Base-by-base conservation (phyloP, 805 yeast species). In the Monosporozyma servazzii region DNA sequence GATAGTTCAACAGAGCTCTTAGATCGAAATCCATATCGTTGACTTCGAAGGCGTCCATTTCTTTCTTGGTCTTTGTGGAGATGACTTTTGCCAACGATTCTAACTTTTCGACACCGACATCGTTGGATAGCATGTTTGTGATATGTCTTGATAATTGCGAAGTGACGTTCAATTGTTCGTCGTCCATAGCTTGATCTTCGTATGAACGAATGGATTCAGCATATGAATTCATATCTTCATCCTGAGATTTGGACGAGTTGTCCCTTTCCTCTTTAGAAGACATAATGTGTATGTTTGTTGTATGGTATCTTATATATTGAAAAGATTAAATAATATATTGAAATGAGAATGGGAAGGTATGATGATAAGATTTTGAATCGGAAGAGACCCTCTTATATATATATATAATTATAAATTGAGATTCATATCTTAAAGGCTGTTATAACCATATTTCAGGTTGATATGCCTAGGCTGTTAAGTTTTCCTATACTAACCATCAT, bases 21-120 rank as follows among this genome's bases (percentile, higher is more conserved):
- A 77, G 61, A 63, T 77, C 80, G 55, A 77, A 77, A 58, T 76
- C 74, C 39, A 75, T 66, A 46, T 75, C 67, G 48, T 64, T 60
- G 39, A 76, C 65, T 60, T 75, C 78, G 51, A 77, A 71, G 31
- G 62, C 58, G 42, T 73, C 73, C 62, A 74, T 65, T 54, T 77
- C 73, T 40, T 68, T 70, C 51, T 73, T 73, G 21, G 79, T 74
- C 61, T 73, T 74, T 13, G 78, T 73, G 9, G 81, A 76, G 43
- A 77, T 57, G 43, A 73, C 73, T 65, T 79, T 73, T 3, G 80
- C 76, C 54, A 77, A 65, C n/a, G 79, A 68, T 56, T 72, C 78
- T 51, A 77, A 64, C 57, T 70, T 72, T 42, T 66, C 66, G 5
- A 69, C 61, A 50, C 73, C 71, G 7, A 66, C 66, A 6, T 70